Evolutionary conservation across 352 stramenopile genomes (phyloP).

Genomic region (Peronospora farinosa): DNA sequence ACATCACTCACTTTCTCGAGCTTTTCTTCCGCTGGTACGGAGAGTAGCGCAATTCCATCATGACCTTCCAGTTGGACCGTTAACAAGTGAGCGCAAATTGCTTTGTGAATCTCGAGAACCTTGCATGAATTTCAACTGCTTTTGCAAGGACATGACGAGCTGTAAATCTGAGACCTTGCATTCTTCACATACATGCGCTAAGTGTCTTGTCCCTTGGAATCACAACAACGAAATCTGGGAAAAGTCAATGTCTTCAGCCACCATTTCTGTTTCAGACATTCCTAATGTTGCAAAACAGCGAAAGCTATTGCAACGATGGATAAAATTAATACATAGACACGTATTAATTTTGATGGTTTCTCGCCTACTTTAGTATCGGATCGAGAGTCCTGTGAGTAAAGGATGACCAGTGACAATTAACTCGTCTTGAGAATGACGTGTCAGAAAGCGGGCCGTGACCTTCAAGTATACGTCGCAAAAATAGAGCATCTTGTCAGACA

Average conservation of each 20-base stretch:
- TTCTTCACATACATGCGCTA: slow-evolving; percentile 8
- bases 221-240: slow-evolving; percentile 19
- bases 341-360: not conserved
- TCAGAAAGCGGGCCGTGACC: slow-evolving; percentile 70
- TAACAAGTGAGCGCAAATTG: slow-evolving; percentile 15
- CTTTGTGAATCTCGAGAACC: slow-evolving; percentile 18
- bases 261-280: slow-evolving; percentile 15
- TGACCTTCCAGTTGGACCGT: slow-evolving; percentile 5
- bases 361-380: slow-evolving; percentile 43
- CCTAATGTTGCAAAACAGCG: not conserved
- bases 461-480: slow-evolving; percentile 11
- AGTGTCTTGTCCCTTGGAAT: not conserved
- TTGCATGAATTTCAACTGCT: slow-evolving; percentile 1
- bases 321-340: not conserved
- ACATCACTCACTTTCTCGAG: slow-evolving; percentile 31
- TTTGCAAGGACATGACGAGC: slow-evolving; percentile 2
- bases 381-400: slow-evolving; percentile 61
- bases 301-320: slow-evolving; percentile 9
- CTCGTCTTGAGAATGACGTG: slow-evolving; percentile 54
- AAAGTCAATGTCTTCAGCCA: slow-evolving; percentile 3
- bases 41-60: slow-evolving; percentile 27
- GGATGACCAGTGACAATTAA: slow-evolving; percentile 62
- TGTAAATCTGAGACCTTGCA: slow-evolving; percentile 25
- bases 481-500: not conserved
- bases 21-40: slow-evolving; percentile 28